Conservation (phyloP, 2,329 filamentous ascomycete genomes). For the Nothophoma quercina region DNA sequence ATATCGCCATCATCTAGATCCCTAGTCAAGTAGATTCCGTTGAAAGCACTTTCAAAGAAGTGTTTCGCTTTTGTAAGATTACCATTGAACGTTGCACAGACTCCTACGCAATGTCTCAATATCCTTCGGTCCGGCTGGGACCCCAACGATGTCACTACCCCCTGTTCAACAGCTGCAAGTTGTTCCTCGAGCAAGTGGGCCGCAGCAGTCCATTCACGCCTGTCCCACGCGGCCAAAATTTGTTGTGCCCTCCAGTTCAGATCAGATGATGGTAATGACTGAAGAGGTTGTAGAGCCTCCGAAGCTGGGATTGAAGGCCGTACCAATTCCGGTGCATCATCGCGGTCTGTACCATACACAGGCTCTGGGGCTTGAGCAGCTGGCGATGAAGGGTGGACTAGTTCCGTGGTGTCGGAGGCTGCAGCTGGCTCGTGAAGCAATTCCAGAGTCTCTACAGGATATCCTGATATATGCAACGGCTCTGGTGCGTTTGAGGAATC, state of each 20-base stretch:
- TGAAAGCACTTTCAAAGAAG: conserved; percentile 38
- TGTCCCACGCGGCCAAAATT: conserved; percentile 1
- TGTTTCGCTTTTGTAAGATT: conserved; percentile 40
- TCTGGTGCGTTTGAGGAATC: conserved; percentile 11
- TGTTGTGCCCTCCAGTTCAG: conserved; percentile 1
- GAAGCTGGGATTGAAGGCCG: neutral
- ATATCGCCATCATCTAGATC: conserved; percentile 44
- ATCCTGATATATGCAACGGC: neutral
- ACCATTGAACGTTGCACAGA: conserved; percentile 36
- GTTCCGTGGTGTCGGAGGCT: neutral
- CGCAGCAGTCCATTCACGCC: conserved; percentile 29
- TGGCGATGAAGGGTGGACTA: neutral
- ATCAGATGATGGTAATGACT: neutral
- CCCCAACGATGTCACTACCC: conserved; percentile 25
- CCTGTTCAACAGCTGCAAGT: conserved; percentile 35
- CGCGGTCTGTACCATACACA: neutral
- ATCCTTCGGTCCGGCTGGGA: conserved; percentile 37
- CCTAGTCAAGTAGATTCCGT: conserved; percentile 28
- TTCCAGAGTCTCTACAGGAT: neutral
- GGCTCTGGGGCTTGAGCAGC: conserved; percentile 2
- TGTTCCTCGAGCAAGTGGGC: conserved; percentile 33
- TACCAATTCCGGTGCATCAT: neutral
- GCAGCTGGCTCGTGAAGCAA: no score
- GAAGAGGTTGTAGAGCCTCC: conserved; percentile 1
- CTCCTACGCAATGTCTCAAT: conserved; percentile 38